Percentiles rank a stretch among this genome's conserved stretches.
These are phyloP conservation scores for Candida piceae DNA, from an alignment of 805 yeast genomes.

Conservation along the genomic window DNA sequence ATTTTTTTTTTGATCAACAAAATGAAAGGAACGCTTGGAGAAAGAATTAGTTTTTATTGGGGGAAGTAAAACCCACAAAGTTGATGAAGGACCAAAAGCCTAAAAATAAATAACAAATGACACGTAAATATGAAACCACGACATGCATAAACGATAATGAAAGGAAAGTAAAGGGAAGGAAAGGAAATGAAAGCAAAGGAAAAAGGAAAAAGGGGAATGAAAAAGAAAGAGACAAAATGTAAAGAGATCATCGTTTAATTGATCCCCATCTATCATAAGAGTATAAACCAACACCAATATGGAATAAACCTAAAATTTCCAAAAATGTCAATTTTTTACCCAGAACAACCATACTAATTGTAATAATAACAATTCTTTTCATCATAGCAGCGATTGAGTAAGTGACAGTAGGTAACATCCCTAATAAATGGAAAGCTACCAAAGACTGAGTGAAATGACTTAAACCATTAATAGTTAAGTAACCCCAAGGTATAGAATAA, in stretches of 20 bases:
- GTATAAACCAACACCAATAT: constrained; percentile 53
- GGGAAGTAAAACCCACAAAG: no score
- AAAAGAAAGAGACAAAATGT: neutral
- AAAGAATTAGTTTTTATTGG: no score
- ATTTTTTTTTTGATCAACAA: no score
- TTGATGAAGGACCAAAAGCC: no score
- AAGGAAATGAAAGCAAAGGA: neutral
- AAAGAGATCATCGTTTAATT: constrained; percentile 13
- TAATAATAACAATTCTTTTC: constrained; percentile 81
- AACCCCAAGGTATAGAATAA: constrained; percentile 35
- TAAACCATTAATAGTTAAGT: constrained; percentile 61
- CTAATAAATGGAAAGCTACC: constrained; percentile 75
- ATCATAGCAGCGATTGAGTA: constrained; percentile 84
- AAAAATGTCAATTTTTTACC: constrained; percentile 42
- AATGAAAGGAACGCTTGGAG: no score
- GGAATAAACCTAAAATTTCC: constrained; percentile 46
- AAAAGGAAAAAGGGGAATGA: no score
- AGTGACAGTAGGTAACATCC: constrained; percentile 76
- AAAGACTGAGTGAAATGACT: constrained; percentile 78
- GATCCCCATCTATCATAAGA: constrained; percentile 58
- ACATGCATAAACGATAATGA: no score
- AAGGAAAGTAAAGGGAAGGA: no score
- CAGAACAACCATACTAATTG: constrained; percentile 65
- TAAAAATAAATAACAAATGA: no score
- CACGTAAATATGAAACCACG: no score